phyloP scores from a whole-genome alignment of 202 grass and related monocot genomes.

The Schoenoplectus tabernaemontani region DNA sequence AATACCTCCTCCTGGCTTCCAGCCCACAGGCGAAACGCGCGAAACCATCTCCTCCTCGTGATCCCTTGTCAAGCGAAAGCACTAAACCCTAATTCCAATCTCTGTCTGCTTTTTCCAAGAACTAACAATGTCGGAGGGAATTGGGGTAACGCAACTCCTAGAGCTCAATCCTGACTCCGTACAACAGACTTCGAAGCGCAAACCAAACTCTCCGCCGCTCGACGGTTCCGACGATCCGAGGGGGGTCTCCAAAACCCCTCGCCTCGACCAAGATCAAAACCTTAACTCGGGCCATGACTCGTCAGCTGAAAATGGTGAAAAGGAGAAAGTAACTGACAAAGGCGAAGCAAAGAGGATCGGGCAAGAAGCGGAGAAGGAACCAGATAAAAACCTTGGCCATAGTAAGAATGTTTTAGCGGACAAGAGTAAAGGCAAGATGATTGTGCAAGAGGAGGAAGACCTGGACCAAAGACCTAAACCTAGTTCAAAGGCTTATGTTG shows the following conservation, averaged over 20 bases:
- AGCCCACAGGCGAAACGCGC: neutral
- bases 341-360: neutral
- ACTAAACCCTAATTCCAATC: slow-evolving; percentile 36
- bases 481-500: slow-evolving; percentile 19
- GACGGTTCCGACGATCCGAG: slow-evolving; percentile 35
- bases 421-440: slow-evolving; percentile 15
- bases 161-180: neutral
- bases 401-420: neutral
- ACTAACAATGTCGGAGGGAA: slow-evolving; percentile 39
- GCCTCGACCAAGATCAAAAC: slow-evolving; percentile 19
- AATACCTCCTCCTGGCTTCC: neutral
- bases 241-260: slow-evolving; percentile 9
- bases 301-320: neutral
- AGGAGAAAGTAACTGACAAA: neutral
- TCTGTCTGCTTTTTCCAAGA: slow-evolving; percentile 13
- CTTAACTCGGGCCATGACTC: neutral
- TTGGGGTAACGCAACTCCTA: slow-evolving; percentile 20
- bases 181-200: slow-evolving; percentile 41
- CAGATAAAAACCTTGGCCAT: neutral
- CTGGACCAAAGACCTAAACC: slow-evolving; percentile 11
- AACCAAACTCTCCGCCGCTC: slow-evolving; percentile 35
- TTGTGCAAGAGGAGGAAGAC: neutral
- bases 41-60: slow-evolving; percentile 10
- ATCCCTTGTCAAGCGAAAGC: neutral
- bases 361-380: neutral